A percentile compares a stretch with the other conserved stretches of the same genome.
Evolutionary conservation across 306 rosid genomes (phyloP).

Genomic region (Myrica gale): DNA sequence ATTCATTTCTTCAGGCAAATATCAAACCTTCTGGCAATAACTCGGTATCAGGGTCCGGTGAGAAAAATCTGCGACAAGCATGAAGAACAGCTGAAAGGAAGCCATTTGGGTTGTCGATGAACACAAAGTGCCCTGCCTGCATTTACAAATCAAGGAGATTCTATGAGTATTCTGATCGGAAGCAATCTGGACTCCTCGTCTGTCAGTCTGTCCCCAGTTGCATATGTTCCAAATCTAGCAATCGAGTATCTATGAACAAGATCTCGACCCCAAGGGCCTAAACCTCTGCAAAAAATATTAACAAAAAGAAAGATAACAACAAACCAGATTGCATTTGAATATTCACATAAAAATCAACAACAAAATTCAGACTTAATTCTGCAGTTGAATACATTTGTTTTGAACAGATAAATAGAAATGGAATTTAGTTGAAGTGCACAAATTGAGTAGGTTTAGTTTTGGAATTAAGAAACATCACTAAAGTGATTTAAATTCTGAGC

Average conservation of each 20-base stretch:
- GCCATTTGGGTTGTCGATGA: conserved; percentile 71
- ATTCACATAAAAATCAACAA: neutral
- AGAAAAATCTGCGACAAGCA: conserved; percentile 75
- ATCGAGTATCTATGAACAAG: conserved; percentile 68
- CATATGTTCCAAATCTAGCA: conserved; percentile 62
- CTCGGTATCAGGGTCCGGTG: conserved; percentile 51
- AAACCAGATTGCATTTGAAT: neutral
- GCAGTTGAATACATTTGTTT: neutral
- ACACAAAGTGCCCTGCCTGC: conserved; percentile 90
- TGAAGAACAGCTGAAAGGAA: conserved; percentile 78
- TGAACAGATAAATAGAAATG: neutral
- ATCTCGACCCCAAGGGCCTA: conserved; percentile 98
- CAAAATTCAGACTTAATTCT: neutral
- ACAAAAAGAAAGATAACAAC: conserved; percentile 4
- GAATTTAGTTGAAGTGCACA: neutral
- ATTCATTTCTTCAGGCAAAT: conserved; percentile 44
- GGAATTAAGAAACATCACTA: neutral
- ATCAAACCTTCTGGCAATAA: conserved; percentile 68
- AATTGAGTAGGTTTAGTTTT: neutral
- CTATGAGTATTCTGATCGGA: neutral
- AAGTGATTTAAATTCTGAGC: neutral
- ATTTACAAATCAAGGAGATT: conserved; percentile 14
- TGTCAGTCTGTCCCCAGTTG: conserved; percentile 61
- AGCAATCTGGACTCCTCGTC: conserved; percentile 64
- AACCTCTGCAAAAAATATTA: conserved; percentile 55